Conservation (phyloP, 1,284 basidiomycete species). For the Paramarasmius palmivorus region DNA sequence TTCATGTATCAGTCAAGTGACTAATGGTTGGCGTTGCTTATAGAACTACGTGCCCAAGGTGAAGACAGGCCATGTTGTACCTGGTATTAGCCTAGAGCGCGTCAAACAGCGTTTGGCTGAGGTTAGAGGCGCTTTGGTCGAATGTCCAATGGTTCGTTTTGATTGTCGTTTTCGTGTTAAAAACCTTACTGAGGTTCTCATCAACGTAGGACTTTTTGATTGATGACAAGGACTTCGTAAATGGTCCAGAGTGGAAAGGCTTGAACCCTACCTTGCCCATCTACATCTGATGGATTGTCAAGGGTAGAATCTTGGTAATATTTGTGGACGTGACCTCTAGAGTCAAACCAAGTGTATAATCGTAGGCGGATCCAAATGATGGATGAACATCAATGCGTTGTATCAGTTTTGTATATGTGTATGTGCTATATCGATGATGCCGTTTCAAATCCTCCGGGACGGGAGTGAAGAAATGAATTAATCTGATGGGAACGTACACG, state of each 20-base stretch:
- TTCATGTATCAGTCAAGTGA: not conserved
- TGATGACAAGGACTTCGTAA: constrained; percentile 73
- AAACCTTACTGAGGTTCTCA: not conserved
- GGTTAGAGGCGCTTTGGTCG: constrained; percentile 75
- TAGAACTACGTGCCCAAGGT: constrained; percentile 74
- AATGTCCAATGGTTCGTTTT: constrained; percentile 65
- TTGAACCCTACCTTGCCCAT: constrained; percentile 77
- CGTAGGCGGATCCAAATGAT: too few species aligned
- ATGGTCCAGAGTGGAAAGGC: constrained; percentile 69
- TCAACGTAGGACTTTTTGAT: constrained; percentile 73
- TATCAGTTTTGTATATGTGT: not conserved
- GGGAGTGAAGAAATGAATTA: not conserved
- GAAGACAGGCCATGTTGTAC: constrained; percentile 82
- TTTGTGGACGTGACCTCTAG: too few species aligned
- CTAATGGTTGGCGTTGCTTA: constrained; percentile 1
- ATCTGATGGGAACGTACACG: not conserved
- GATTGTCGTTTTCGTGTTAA: not conserved
- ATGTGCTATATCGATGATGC: not conserved
- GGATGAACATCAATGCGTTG: too few species aligned
- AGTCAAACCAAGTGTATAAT: not conserved
- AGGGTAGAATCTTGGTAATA: too few species aligned
- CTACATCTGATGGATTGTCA: constrained; percentile 63
- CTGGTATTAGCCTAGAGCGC: constrained; percentile 59
- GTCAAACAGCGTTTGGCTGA: constrained; percentile 74
- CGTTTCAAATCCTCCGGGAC: too few species aligned